phyloP scores from a whole-genome alignment of 352 stramenopile species.

The Plasmopara halstedii region DNA sequence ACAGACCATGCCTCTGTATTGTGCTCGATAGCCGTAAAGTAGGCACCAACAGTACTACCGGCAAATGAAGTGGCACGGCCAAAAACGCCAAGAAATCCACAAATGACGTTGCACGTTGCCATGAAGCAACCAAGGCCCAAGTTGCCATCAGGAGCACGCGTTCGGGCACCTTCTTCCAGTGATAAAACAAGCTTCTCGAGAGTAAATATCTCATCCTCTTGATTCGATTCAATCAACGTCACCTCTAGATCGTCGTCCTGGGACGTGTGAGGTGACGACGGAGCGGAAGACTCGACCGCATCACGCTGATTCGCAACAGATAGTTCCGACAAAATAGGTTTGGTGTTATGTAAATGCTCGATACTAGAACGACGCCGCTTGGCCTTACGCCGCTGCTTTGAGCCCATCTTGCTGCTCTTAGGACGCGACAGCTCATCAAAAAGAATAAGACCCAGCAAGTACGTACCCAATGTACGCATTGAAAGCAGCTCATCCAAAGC shows the following conservation, averaged over 20 bases:
- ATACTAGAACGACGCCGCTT: constrained; percentile 9
- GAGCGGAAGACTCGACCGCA: constrained; percentile 10
- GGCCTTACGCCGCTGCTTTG: constrained; percentile 4
- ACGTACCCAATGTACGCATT: constrained; percentile 40
- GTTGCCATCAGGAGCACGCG: constrained; percentile 25
- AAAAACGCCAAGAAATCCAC: constrained; percentile 67
- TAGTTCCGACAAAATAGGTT: constrained; percentile 18
- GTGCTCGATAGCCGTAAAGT: constrained; percentile 60
- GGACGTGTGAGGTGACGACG: constrained; percentile 20
- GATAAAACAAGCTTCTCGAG: constrained; percentile 43
- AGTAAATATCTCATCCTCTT: constrained; percentile 25
- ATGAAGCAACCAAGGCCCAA: constrained; percentile 50
- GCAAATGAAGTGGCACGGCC: constrained; percentile 75
- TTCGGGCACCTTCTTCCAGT: constrained; percentile 25
- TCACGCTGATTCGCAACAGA: constrained; percentile 8
- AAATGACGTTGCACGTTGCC: constrained; percentile 49
- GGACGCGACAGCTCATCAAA: constrained; percentile 40
- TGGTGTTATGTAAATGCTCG: constrained; percentile 10
- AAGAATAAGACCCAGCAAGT: constrained; percentile 38
- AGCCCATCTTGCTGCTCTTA: constrained; percentile 13
- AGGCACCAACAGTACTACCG: constrained; percentile 60
- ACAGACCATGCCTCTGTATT: constrained; percentile 49
- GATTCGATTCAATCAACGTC: constrained; percentile 31
- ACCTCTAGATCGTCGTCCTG: constrained; percentile 58
- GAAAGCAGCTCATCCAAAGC: constrained; percentile 43